Evolutionary conservation across 306 rosid genomes (phyloP).

Genomic region (Cicer cuneatum): DNA sequence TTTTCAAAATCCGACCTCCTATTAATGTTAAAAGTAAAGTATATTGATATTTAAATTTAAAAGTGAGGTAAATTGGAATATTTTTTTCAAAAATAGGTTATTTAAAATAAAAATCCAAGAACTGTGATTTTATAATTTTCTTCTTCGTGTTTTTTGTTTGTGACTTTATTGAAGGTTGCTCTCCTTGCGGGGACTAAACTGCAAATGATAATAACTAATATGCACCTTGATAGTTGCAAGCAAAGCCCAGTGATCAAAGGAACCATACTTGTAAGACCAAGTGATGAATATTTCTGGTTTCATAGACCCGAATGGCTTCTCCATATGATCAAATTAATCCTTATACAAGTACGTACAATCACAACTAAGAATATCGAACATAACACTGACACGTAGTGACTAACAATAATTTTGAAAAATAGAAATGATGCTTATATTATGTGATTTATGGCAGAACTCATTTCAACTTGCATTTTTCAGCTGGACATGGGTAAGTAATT

Average conservation of each 20-base stretch:
- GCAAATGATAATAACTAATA: conserved; percentile 63
- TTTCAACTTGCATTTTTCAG: conserved; percentile 80
- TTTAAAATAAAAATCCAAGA: no score
- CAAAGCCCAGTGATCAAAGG: conserved; percentile 58
- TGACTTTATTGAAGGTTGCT: conserved; percentile 51
- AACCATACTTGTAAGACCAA: conserved; percentile 59
- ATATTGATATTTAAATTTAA: no score
- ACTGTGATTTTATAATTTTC: not conserved
- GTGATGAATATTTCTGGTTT: conserved; percentile 66
- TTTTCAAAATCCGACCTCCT: no score
- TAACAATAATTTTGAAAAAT: not conserved
- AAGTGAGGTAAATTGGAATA: no score
- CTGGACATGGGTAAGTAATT: conserved; percentile 74
- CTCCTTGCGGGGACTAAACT: conserved; percentile 68
- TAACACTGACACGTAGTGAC: not conserved
- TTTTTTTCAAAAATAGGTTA: no score
- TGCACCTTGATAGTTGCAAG: conserved; percentile 65
- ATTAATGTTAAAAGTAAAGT: no score
- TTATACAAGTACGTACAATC: conserved; percentile 56
- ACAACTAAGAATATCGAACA: not conserved
- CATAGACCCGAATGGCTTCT: conserved; percentile 68
- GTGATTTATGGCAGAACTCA: conserved; percentile 55
- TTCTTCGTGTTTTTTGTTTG: not conserved
- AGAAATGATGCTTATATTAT: not conserved
- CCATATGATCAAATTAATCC: conserved; percentile 59